Conservation (phyloP, 139 green algal species). For the Tetradesmus obliquus region DNA sequence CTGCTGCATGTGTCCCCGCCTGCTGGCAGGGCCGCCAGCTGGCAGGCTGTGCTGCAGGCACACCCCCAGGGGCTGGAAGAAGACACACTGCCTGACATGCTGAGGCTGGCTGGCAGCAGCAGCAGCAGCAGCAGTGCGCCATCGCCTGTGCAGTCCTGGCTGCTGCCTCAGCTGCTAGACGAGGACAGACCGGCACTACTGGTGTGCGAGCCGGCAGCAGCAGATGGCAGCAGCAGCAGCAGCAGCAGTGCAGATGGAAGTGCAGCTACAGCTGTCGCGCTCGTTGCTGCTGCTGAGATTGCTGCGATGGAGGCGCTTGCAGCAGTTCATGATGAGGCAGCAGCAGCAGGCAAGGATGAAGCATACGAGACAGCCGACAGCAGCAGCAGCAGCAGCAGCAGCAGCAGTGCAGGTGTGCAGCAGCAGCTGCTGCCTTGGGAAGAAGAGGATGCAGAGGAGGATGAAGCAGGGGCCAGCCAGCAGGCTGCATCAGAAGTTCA, state of each 20-base stretch:
- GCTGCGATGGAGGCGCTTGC: background rate
- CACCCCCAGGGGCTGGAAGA: background rate
- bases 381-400: background rate
- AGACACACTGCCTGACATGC: background rate
- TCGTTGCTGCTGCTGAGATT: background rate
- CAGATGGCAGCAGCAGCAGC: background rate
- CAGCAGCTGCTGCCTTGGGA: background rate
- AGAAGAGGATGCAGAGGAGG: background rate
- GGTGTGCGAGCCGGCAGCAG: background rate
- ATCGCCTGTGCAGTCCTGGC: conserved; percentile 11
- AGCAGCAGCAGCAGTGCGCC: background rate
- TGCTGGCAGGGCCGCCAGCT: background rate
- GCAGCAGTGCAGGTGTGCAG: background rate
- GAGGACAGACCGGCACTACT: background rate
- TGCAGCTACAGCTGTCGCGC: background rate
- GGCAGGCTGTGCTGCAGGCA: background rate
- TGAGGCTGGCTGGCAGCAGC: background rate
- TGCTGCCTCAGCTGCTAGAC: conserved; percentile 26
- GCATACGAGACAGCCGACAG: background rate
- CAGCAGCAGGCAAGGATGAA: background rate
- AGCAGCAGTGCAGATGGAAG: background rate
- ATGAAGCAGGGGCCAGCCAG: background rate
- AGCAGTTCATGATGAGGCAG: background rate
- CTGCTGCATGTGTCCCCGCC: conserved; percentile 8
- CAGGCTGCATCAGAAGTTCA: background rate